These are phyloP conservation scores for Aspergillus pseudotamarii DNA, from an alignment of 2,329 filamentous ascomycete species.

Conservation along the genomic window DNA sequence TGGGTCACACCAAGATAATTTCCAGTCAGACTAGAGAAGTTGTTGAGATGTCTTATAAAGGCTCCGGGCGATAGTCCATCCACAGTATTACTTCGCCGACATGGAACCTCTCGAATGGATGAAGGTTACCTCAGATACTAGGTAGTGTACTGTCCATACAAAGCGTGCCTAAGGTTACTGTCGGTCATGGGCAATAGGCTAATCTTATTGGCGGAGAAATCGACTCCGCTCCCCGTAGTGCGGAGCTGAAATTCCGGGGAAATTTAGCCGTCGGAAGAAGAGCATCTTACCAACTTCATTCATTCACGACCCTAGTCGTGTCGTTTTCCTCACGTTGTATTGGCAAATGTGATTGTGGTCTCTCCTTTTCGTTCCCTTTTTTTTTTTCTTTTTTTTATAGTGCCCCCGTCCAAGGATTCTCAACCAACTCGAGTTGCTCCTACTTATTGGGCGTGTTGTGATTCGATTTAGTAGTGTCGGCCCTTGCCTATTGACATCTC, in stretches of 20 bases:
- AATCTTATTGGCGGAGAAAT: constrained; percentile 40
- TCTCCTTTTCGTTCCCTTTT: neutral
- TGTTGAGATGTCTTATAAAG: neutral
- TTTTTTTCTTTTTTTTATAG: neutral
- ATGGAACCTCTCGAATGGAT: neutral
- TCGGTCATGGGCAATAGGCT: no score
- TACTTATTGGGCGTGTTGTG: constrained; percentile 7
- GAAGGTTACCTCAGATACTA: neutral
- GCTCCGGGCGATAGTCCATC: neutral
- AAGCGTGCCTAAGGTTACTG: neutral
- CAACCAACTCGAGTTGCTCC: neutral
- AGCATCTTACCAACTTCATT: neutral
- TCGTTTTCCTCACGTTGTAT: neutral
- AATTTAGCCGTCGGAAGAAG: constrained; percentile 23
- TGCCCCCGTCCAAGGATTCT: neutral
- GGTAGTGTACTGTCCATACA: neutral
- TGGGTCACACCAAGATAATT: neutral
- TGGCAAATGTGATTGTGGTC: neutral
- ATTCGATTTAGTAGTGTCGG: neutral
- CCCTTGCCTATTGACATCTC: neutral
- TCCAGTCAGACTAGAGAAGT: neutral
- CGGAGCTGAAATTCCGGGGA: constrained; percentile 24
- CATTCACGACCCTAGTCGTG: neutral
- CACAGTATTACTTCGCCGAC: neutral
- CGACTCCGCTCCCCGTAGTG: constrained; percentile 24